These are phyloP conservation scores for Penicillium macrosclerotiorum DNA, from an alignment of 495 filamentous ascomycete species.

Conservation along the genomic window DNA sequence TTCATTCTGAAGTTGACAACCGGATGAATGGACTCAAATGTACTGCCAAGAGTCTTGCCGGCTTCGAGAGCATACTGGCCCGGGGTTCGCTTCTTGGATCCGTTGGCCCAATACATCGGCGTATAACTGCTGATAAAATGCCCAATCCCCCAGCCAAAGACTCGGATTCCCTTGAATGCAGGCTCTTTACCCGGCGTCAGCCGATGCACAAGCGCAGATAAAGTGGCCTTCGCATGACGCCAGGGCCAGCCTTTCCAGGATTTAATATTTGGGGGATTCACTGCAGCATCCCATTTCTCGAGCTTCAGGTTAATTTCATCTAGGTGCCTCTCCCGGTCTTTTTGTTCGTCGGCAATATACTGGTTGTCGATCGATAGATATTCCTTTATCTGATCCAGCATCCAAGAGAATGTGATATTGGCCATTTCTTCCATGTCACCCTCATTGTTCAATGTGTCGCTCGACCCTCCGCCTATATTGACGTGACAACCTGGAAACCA, in stretches of 20 bases:
- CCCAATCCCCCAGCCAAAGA: conserved; percentile 20
- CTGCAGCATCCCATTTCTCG: background rate
- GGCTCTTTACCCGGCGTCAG: background rate
- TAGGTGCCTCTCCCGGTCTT: conserved; percentile 5
- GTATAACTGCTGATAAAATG: conserved; percentile 17
- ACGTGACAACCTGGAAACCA: conserved; percentile 47
- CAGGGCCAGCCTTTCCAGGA: conserved; percentile 8
- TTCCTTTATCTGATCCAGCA: conserved; percentile 21
- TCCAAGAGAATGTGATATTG: conserved; percentile 22
- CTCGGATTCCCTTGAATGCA: background rate
- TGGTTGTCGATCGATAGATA: conserved; percentile 16
- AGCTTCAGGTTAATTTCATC: conserved; percentile 1
- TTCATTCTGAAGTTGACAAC: conserved; percentile 16
- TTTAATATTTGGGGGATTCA: background rate
- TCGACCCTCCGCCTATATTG: conserved; percentile 40
- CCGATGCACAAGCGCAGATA: conserved; percentile 3
- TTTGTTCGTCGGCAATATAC: conserved; percentile 9
- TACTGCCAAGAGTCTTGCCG: conserved; percentile 7
- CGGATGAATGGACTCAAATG: conserved; percentile 18
- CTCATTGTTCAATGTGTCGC: conserved; percentile 6
- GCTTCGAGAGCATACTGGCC: conserved; percentile 10
- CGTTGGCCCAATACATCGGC: conserved; percentile 20
- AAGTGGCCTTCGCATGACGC: background rate
- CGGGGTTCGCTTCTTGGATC: conserved; percentile 14
- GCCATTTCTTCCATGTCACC: conserved; percentile 26